These are phyloP conservation scores for Sclerotinia glacialis DNA, from an alignment of 2,329 filamentous ascomycete genomes.

Conservation along the genomic window DNA sequence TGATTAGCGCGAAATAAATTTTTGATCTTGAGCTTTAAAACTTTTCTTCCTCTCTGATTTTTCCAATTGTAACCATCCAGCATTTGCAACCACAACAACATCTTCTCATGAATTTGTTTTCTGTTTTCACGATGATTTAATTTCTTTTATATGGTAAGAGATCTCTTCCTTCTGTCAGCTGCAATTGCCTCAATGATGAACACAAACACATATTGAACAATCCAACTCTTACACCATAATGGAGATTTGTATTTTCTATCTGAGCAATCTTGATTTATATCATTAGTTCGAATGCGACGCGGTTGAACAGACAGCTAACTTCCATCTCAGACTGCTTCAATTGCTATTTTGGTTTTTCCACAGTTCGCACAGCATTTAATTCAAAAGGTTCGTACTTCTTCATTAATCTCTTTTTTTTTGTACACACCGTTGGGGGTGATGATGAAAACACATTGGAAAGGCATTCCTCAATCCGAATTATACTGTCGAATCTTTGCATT, in stretches of 20 bases:
- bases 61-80: neutral
- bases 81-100: neutral
- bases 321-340: neutral
- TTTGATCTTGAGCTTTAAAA: slow-evolving; percentile 17
- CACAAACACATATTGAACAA: slow-evolving; percentile 42
- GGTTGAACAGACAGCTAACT: slow-evolving; percentile 5
- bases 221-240: slow-evolving; percentile 45
- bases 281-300: neutral
- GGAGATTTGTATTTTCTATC: slow-evolving; percentile 41
- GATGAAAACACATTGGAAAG: slow-evolving; percentile 40
- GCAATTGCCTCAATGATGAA: slow-evolving; percentile 41
- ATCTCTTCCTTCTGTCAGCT: slow-evolving; percentile 17
- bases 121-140: neutral
- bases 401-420: slow-evolving; percentile 17
- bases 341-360: neutral
- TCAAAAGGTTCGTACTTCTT: slow-evolving; percentile 37
- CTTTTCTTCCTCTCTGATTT: neutral
- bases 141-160: slow-evolving; percentile 27
- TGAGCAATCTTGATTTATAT: slow-evolving; percentile 34
- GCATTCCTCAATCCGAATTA: slow-evolving; percentile 42
- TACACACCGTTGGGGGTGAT: slow-evolving; percentile 36
- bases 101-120: neutral
- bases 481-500: slow-evolving; percentile 42
- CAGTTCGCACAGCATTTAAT: neutral
- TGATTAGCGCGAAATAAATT: slow-evolving; percentile 19